A percentile compares a stretch with the other conserved stretches of the same genome.
Evolutionary conservation across 805 yeast genomes (phyloP).

Genomic region (Diddensiella santjacobensis): DNA sequence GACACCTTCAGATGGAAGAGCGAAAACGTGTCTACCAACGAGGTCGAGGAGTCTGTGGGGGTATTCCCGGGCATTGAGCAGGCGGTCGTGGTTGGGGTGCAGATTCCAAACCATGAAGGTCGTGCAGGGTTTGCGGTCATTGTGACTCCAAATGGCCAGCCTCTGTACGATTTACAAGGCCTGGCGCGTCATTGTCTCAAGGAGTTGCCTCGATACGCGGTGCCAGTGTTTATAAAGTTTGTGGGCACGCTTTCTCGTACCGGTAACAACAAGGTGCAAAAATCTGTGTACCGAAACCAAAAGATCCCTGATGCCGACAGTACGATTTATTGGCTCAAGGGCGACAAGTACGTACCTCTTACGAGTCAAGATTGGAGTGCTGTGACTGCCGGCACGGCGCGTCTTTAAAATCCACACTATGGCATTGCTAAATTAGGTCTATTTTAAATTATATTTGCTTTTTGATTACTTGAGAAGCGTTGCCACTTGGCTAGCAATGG

Average conservation of each 20-base stretch:
- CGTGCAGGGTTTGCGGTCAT: conserved; percentile 88
- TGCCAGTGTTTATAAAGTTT: conserved; percentile 78
- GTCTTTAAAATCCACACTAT: conserved; percentile 23
- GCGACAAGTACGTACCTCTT: conserved; percentile 51
- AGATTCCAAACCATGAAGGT: conserved; percentile 86
- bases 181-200: conserved; percentile 37
- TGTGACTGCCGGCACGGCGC: conserved; percentile 29
- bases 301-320: conserved; percentile 42
- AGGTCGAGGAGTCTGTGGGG: conserved; percentile 66
- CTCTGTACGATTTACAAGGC: conserved; percentile 37
- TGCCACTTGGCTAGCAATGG: conserved; percentile 71
- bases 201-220: conserved; percentile 75
- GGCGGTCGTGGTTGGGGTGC: conserved; percentile 83
- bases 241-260: conserved; percentile 57
- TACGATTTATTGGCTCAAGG: conserved; percentile 66
- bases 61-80: conserved; percentile 41
- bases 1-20: conserved; percentile 97
- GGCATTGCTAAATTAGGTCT: neutral
- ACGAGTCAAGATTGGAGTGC: conserved; percentile 53
- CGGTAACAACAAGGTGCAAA: conserved; percentile 84
- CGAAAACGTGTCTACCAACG: conserved; percentile 90
- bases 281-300: conserved; percentile 47
- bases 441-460: neutral
- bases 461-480: conserved; percentile 38
- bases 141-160: conserved; percentile 43